A percentile compares a stretch with the other conserved stretches of the same genome.
phyloP scores from a whole-genome alignment of 176 grass and related monocot genomes.

The Zoysia japonica region DNA sequence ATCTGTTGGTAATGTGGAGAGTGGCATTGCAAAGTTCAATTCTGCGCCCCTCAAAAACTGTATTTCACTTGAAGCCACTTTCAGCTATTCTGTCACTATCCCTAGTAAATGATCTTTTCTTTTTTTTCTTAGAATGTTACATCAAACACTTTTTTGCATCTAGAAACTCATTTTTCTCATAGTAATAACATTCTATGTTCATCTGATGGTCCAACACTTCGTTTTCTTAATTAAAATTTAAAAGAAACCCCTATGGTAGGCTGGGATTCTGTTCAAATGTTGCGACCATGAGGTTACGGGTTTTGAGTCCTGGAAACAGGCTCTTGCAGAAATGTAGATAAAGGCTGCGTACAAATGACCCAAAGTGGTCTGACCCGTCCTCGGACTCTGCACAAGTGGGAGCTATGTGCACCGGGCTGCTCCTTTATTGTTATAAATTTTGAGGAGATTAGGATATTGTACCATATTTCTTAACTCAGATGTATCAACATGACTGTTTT shows the following conservation, averaged over 20 bases:
- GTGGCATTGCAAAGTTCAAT: not conserved
- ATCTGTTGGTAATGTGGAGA: slow-evolving; percentile 13
- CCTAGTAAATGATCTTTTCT: not conserved
- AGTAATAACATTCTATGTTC: slow-evolving; percentile 10
- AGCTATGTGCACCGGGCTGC: no score
- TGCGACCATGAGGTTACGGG: no score
- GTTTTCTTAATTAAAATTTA: not conserved
- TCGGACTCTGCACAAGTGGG: no score
- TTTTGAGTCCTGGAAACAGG: no score
- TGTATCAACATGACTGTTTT: not conserved
- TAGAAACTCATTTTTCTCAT: not conserved
- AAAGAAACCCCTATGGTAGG: not conserved
- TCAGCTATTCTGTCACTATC: not conserved
- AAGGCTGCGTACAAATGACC: no score
- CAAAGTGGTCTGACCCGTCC: no score
- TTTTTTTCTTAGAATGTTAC: not conserved
- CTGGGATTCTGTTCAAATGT: not conserved
- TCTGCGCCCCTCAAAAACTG: not conserved
- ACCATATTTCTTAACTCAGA: not conserved
- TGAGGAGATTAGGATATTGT: not conserved
- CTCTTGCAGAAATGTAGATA: no score
- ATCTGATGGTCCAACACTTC: slow-evolving; percentile 14
- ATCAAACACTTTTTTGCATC: not conserved
- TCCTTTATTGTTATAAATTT: not conserved
- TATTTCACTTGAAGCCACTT: not conserved